Base-by-base conservation (phyloP, 164 flowering plant genomes). In the Protea cynaroides region DNA sequence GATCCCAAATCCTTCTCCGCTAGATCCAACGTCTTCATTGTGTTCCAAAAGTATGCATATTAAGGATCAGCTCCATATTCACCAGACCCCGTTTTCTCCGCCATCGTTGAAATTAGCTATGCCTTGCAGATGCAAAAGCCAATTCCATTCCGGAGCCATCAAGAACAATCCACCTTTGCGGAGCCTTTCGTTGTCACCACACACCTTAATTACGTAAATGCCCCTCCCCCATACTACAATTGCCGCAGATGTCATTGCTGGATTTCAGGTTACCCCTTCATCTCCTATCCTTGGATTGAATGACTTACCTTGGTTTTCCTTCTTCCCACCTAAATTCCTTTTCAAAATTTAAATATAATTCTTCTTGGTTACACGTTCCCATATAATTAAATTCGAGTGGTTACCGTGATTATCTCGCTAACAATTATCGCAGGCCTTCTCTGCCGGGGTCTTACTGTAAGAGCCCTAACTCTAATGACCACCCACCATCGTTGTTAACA, bases 141-240 rank as follows among this genome's bases (percentile, higher is more conserved):
- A 53, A 55, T 34, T 47, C 15, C 59, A 46, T 56, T 79, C 84
- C 4, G 79, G 11, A 56, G 15, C 25, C 68, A 34, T 10, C 62
- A 25, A 37, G 73, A 44, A 11, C 29, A 60, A 70, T 5, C 63
- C n/a, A n/a, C 22, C 24, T 43, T 43, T 0, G 37, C 59, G 0
- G 90, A 87, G 38, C 74, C 91, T 59, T 90, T 87, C 74, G 90
- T 94, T 56, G 69, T 94, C 76, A 94, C 99, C 0, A 91, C 98
- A 15, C 98, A 97, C 2, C 94, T 93, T 71, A 91, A 91, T 63
- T 94, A 94, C 78, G 99, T 94, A 7, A 94, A 93, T 78, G 99
- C 97, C 67, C 96, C 99, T 73, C 99, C 99, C 22, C 46, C 90
- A 93, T 78, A 84, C 98, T 63, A 93, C 98, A 68, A 87, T 93